Base-by-base conservation (phyloP, 306 rosid species). In the Geum urbanum region DNA sequence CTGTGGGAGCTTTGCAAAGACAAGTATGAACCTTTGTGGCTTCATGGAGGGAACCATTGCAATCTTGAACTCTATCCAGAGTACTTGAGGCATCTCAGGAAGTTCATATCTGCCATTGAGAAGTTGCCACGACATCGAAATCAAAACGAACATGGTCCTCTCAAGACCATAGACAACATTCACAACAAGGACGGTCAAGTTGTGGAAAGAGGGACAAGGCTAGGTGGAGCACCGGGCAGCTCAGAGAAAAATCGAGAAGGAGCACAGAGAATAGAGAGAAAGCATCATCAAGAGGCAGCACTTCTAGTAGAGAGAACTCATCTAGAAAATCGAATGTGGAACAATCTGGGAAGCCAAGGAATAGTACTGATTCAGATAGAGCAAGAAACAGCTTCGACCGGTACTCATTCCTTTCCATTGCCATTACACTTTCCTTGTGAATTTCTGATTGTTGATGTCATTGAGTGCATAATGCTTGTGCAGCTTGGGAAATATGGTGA, bases 401-500 rank as follows among this genome's bases (percentile, higher is more conserved):
- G 94, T 85, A 60, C 65, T 60, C 1, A 32, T 81, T 72, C 55
- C 55, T 39, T 60, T 19, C 45, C 9, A 8, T 47, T 74, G 74
- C 8, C 14, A 40, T 20, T 51, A 12, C 27, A 15, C 32, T 63
- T 69, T 63, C 51, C 32, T 32, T 9, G 22, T 47, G 58, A 16
- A 60, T 19, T 60, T 15, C 63, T 20, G 67, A 66, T 61, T 51
- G 70, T 71, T 72, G 63, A 47, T 66, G 39, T 27, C 32, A 6
- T 61, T 77, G 72, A 16, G 16, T 55, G 44, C 46, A 15, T 6
- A 37, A 37, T 32, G 37, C 37, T 32, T 58, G 8, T 37, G 72
- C 90, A 87, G 92, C 14, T 72, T 87, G 69, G 92, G 92, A 54
- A 88, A 85, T 60, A 87, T 87, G 83, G 88, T 87, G 86, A 83